Percentiles rank a stretch among this genome's conserved stretches.
These are phyloP conservation scores for Xylaria telfairii DNA, from an alignment of 495 filamentous ascomycete species.

Conservation along the genomic window DNA sequence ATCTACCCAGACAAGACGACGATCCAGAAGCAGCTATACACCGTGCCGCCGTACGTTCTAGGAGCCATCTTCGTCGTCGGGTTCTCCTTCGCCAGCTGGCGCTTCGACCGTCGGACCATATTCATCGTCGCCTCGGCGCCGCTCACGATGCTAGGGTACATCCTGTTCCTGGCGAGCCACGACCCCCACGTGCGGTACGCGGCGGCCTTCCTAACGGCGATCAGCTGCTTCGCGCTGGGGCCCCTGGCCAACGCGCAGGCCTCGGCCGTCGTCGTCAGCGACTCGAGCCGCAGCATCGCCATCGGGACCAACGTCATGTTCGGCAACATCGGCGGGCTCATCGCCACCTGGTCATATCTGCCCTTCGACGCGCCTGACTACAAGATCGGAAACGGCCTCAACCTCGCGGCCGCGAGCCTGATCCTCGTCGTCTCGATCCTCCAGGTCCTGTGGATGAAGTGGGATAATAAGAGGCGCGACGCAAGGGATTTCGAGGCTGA, in stretches of 20 bases:
- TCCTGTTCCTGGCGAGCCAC: slow-evolving; percentile 69
- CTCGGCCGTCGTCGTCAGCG: slow-evolving; percentile 72
- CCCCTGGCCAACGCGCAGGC: slow-evolving; percentile 70
- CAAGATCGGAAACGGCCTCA: slow-evolving; percentile 75
- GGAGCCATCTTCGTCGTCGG: slow-evolving; percentile 70
- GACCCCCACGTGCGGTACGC: slow-evolving; percentile 65
- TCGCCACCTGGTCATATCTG: slow-evolving; percentile 74
- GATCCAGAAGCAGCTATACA: slow-evolving; percentile 67
- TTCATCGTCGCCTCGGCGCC: slow-evolving; percentile 65
- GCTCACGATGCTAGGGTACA: slow-evolving; percentile 71
- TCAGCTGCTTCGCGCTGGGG: slow-evolving; percentile 71
- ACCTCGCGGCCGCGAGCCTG: slow-evolving; percentile 64
- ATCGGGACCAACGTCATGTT: slow-evolving; percentile 74
- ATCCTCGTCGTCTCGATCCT: slow-evolving; percentile 56
- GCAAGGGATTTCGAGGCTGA: slow-evolving; percentile 58
- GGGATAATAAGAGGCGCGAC: slow-evolving; percentile 66
- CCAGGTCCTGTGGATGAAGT: slow-evolving; percentile 65
- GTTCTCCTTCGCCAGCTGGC: slow-evolving; percentile 66
- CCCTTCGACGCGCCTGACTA: slow-evolving; percentile 70
- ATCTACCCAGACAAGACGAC: slow-evolving; percentile 67
- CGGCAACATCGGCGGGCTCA: slow-evolving; percentile 73
- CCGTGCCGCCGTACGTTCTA: slow-evolving; percentile 74
- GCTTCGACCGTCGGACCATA: slow-evolving; percentile 63
- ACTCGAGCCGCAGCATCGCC: slow-evolving; percentile 69
- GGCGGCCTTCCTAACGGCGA: slow-evolving; percentile 73